Conservation (phyloP, 768 basidiomycete species). For the Phylloporus rhodoxanthus region DNA sequence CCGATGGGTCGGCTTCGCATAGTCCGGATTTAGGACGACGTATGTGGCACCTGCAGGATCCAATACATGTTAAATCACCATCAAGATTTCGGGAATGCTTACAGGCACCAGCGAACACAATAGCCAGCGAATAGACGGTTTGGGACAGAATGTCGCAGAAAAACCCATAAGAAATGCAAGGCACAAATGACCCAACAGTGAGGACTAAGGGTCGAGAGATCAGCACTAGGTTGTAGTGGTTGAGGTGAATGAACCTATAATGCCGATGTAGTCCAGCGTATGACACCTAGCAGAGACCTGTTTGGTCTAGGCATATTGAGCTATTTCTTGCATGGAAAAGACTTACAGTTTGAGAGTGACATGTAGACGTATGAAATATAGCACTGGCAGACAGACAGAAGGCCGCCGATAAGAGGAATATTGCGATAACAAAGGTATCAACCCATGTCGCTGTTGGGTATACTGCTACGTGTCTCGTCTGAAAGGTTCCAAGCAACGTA, state of each 20-base stretch:
- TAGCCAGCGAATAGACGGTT: conserved; percentile 47
- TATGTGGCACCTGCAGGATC: conserved; percentile 51
- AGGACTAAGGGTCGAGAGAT: conserved; percentile 37
- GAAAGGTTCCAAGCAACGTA: conserved; percentile 50
- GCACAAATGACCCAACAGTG: conserved; percentile 74
- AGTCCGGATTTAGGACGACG: conserved; percentile 74
- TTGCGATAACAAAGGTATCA: conserved; percentile 52
- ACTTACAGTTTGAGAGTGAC: conserved; percentile 66
- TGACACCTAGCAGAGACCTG: conserved; percentile 59
- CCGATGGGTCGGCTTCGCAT: conserved; percentile 68
- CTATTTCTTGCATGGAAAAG: neutral
- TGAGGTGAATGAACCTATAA: conserved; percentile 44
- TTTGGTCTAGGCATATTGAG: conserved; percentile 1
- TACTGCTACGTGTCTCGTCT: conserved; percentile 42
- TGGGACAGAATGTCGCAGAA: conserved; percentile 56
- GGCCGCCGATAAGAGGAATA: conserved; percentile 69
- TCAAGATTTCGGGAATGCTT: conserved; percentile 23
- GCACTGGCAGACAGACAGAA: conserved; percentile 69
- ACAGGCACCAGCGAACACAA: conserved; percentile 55
- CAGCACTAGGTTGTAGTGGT: neutral
- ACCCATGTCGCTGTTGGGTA: conserved; percentile 54
- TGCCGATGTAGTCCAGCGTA: conserved; percentile 74
- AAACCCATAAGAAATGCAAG: conserved; percentile 74
- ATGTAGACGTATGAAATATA: conserved; percentile 64
- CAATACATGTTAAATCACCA: conserved; percentile 1